Evolutionary conservation across 2,329 filamentous ascomycete genomes (phyloP).

Genomic region (Ophiostoma quercus): DNA sequence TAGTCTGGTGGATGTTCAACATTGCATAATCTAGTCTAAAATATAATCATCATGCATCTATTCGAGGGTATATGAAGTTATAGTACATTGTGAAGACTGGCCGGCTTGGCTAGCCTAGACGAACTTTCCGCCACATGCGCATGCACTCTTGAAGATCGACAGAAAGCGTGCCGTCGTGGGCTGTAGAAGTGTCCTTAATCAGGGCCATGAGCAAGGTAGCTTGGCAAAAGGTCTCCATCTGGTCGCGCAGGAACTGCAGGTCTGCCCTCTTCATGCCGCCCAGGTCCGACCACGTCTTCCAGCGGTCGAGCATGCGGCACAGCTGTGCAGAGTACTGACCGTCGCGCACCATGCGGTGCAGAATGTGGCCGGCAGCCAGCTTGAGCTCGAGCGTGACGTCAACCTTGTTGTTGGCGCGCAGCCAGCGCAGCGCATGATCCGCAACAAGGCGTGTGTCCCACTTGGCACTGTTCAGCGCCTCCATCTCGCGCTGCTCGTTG

Average conservation of each 20-base stretch:
- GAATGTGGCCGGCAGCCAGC: slow-evolving; percentile 42
- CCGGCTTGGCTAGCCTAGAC: slow-evolving; percentile 39
- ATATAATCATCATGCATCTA: background rate
- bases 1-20: slow-evolving; percentile 36
- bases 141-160: slow-evolving; percentile 53
- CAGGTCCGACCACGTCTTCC: slow-evolving; percentile 52
- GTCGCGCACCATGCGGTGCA: slow-evolving; percentile 51
- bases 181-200: slow-evolving; percentile 43
- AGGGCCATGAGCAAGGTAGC: slow-evolving; percentile 46
- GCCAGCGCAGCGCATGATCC: slow-evolving; percentile 42
- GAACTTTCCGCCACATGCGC: slow-evolving; percentile 48
- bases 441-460: slow-evolving; percentile 48
- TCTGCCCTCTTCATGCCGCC: slow-evolving; percentile 50
- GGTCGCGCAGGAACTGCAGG: slow-evolving; percentile 37
- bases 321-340: slow-evolving; percentile 40
- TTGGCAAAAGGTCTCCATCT: slow-evolving; percentile 42
- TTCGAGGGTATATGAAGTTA: background rate
- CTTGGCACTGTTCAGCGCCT: slow-evolving; percentile 50
- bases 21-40: background rate
- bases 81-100: background rate
- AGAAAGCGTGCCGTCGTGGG: slow-evolving; percentile 44
- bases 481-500: slow-evolving; percentile 43
- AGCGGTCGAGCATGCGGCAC: slow-evolving; percentile 45
- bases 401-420: slow-evolving; percentile 31
- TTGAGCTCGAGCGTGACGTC: slow-evolving; percentile 31